A percentile compares a stretch with the other conserved stretches of the same genome.
Conservation (phyloP, 305 asterid species). For the Fraxinus greggii region DNA sequence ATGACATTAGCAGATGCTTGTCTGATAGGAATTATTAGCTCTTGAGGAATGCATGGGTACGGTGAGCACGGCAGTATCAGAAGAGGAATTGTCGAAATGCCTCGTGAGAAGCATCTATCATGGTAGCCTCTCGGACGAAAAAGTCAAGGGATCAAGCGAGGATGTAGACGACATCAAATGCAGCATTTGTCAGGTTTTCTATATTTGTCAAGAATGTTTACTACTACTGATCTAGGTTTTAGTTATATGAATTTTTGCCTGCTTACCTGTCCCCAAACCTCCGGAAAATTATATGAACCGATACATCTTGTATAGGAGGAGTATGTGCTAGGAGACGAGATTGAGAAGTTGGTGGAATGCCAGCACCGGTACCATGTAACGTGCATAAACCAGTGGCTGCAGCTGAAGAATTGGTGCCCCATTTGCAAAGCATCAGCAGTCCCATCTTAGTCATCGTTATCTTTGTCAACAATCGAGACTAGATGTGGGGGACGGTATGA, state of each 20-base stretch:
- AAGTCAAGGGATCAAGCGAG: constrained; percentile 27
- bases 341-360: constrained; percentile 65
- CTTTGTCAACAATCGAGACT: neutral
- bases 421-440: constrained; percentile 73
- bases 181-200: constrained; percentile 79
- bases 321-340: constrained; percentile 59
- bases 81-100: constrained; percentile 72
- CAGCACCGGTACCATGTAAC: constrained; percentile 61
- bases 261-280: neutral
- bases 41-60: constrained; percentile 88
- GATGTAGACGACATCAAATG: constrained; percentile 63
- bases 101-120: constrained; percentile 50
- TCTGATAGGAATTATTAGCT: constrained; percentile 77
- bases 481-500: neutral
- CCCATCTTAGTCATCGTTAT: constrained; percentile 26
- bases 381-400: constrained; percentile 73
- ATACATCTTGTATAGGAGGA: constrained; percentile 63
- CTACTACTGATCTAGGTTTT: neutral
- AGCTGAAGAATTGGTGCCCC: constrained; percentile 91
- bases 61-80: constrained; percentile 82
- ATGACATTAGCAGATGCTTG: neutral
- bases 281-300: neutral
- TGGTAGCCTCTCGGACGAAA: constrained; percentile 26
- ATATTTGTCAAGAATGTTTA: neutral
- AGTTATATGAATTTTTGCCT: neutral